phyloP scores from a whole-genome alignment of 352 stramenopile species.

The Globisporangium apiculatum region DNA sequence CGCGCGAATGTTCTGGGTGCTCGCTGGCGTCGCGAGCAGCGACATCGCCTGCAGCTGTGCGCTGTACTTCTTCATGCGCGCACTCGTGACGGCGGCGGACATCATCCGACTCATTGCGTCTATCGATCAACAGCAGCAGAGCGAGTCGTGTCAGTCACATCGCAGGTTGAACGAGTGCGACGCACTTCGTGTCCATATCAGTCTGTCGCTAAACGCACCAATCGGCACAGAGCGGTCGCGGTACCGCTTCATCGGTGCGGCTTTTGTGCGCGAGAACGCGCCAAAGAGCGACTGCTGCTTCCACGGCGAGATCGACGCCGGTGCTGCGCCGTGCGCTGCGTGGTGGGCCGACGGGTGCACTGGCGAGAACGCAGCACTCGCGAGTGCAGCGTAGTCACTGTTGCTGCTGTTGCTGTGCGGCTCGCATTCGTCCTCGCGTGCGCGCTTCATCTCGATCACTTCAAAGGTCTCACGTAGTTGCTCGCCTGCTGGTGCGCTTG shows the following conservation, averaged over 20 bases:
- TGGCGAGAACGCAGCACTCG: constrained; percentile 3
- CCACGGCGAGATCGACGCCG: constrained; percentile 45
- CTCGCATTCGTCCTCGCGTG: constrained; percentile 10
- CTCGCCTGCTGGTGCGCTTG: neutral
- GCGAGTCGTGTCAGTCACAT: neutral
- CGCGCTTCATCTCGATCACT: constrained; percentile 11
- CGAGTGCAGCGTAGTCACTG: constrained; percentile 10
- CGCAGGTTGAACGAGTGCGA: neutral
- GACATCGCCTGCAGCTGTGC: constrained; percentile 24
- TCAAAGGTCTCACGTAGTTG: too few relatives aligned
- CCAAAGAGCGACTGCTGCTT: constrained; percentile 22
- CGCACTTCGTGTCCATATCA: neutral
- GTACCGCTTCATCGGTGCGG: constrained; percentile 40
- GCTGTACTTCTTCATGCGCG: constrained; percentile 65
- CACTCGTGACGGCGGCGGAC: constrained; percentile 57
- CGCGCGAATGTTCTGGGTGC: neutral
- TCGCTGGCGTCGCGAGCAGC: neutral
- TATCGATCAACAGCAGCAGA: constrained; percentile 12
- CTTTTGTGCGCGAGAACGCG: constrained; percentile 6
- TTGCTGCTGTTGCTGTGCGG: neutral
- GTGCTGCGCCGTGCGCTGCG: constrained; percentile 9
- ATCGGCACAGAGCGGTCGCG: constrained; percentile 66
- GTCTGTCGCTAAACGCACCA: constrained; percentile 19
- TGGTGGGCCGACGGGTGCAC: constrained; percentile 9
- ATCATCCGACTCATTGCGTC: constrained; percentile 74